phyloP scores from a whole-genome alignment of 2,329 filamentous ascomycete genomes.

The Rasamsonia emersonii region DNA sequence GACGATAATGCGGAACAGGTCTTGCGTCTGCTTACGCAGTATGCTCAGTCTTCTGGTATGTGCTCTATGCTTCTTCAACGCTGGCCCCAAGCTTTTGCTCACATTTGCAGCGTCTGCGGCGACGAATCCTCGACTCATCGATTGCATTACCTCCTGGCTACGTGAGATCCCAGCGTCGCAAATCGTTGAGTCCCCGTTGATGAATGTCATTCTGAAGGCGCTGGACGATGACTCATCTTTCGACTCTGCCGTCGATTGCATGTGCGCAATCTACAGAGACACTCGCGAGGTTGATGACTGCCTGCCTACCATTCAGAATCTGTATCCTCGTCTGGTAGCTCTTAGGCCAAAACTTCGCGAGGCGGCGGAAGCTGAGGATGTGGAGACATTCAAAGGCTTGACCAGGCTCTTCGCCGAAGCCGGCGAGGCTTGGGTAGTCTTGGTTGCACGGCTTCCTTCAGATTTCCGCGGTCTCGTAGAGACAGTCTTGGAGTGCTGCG shows the following conservation, averaged over 20 bases:
- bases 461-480: slow-evolving; percentile 83
- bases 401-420: slow-evolving; percentile 89
- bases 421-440: slow-evolving; percentile 86
- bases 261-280: slow-evolving; percentile 85
- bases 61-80: slow-evolving; percentile 6
- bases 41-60: slow-evolving; percentile 80
- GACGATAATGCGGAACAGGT: slow-evolving; percentile 86
- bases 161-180: slow-evolving; percentile 79
- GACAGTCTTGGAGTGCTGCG: slow-evolving; percentile 82
- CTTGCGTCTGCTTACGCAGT: slow-evolving; percentile 76
- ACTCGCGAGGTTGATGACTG: slow-evolving; percentile 91
- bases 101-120: slow-evolving; percentile 56
- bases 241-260: slow-evolving; percentile 80
- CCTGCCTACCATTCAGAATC: slow-evolving; percentile 66
- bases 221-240: slow-evolving; percentile 69
- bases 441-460: slow-evolving; percentile 73
- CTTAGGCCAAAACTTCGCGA: slow-evolving; percentile 68
- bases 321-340: slow-evolving; percentile 72
- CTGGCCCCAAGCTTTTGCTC: slow-evolving; percentile 13
- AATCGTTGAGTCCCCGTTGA: slow-evolving; percentile 75
- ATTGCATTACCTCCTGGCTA: slow-evolving; percentile 95
- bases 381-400: slow-evolving; percentile 76
- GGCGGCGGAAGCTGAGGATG: slow-evolving; percentile 70
- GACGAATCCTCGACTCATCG: slow-evolving; percentile 80
- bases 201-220: slow-evolving; percentile 71